Percentiles rank a stretch among this genome's conserved stretches.
phyloP scores from a whole-genome alignment of 768 basidiomycete species.

The Crepidotus variabilis region DNA sequence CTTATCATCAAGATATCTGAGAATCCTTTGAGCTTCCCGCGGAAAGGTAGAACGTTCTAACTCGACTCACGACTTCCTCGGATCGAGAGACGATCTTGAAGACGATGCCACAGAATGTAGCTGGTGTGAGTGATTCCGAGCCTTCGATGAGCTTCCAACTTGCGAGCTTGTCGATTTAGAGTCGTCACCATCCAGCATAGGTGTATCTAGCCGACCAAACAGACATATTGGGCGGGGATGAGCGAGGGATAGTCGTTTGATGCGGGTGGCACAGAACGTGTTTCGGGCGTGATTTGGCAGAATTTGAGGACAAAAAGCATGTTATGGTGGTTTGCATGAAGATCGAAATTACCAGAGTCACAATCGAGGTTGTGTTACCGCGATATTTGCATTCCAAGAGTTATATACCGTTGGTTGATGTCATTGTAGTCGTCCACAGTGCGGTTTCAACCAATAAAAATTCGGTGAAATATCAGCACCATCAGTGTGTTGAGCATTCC shows the following conservation, averaged over 20 bases:
- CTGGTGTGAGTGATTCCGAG: conserved; percentile 45
- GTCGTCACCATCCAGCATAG: conserved; percentile 50
- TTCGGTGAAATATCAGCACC: no score
- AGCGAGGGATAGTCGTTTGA: background rate
- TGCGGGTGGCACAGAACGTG: background rate
- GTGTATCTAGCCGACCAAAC: conserved; percentile 25
- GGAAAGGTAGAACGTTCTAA: background rate
- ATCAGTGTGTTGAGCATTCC: no score
- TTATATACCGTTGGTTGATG: no score
- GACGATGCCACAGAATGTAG: conserved; percentile 42
- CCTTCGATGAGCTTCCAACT: conserved; percentile 32
- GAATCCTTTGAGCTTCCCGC: background rate
- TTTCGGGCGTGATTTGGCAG: no score
- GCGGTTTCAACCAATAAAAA: no score
- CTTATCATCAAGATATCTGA: conserved; percentile 54
- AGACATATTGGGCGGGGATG: background rate
- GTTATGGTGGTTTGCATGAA: no score
- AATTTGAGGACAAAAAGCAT: no score
- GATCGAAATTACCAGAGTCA: no score
- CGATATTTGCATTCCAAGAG: no score
- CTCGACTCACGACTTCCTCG: conserved; percentile 6
- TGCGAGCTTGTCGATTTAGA: conserved; percentile 31
- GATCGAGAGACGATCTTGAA: conserved; percentile 16
- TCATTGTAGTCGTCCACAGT: no score
- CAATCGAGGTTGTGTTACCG: no score